A percentile compares a stretch with the other conserved stretches of the same genome.
phyloP scores from a whole-genome alignment of 1,284 basidiomycete genomes.

The Boletellus deceptivus region DNA sequence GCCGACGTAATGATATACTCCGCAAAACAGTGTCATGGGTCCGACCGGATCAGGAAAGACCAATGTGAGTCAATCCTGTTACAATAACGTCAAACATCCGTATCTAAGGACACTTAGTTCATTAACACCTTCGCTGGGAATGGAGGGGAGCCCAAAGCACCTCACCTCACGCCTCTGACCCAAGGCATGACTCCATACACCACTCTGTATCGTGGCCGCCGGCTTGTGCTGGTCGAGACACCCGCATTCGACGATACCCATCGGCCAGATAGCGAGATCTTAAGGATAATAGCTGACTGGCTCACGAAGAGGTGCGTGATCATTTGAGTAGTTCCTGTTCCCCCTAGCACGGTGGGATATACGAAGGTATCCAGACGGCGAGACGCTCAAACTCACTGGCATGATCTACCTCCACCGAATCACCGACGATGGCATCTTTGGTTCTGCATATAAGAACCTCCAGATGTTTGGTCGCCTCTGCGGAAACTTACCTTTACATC shows the following conservation, averaged over 20 bases:
- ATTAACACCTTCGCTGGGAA: constrained; percentile 14
- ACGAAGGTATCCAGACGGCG: constrained; percentile 11
- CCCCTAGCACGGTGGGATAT: neutral
- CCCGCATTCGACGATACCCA: constrained; percentile 27
- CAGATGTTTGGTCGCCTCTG: constrained; percentile 35
- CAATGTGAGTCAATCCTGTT: neutral
- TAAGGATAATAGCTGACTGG: constrained; percentile 27
- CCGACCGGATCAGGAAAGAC: neutral
- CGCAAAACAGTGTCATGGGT: neutral
- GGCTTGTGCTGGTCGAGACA: constrained; percentile 24
- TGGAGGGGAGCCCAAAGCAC: neutral
- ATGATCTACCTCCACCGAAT: constrained; percentile 48
- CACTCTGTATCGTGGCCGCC: neutral
- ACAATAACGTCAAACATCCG: too few species aligned
- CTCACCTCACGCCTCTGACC: constrained; percentile 11
- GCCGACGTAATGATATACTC: neutral
- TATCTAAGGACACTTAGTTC: constrained; percentile 7
- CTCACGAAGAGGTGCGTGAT: constrained; percentile 17
- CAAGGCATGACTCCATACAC: constrained; percentile 5
- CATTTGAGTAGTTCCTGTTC: neutral
- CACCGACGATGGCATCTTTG: constrained; percentile 29
- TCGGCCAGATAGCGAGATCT: constrained; percentile 25
- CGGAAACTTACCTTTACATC: neutral
- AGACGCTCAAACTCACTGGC: constrained; percentile 32
- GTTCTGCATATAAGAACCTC: constrained; percentile 44